A percentile compares a stretch with the other conserved stretches of the same genome.
phyloP scores from a whole-genome alignment of 768 basidiomycete genomes.

The Termitomyces sp. region DNA sequence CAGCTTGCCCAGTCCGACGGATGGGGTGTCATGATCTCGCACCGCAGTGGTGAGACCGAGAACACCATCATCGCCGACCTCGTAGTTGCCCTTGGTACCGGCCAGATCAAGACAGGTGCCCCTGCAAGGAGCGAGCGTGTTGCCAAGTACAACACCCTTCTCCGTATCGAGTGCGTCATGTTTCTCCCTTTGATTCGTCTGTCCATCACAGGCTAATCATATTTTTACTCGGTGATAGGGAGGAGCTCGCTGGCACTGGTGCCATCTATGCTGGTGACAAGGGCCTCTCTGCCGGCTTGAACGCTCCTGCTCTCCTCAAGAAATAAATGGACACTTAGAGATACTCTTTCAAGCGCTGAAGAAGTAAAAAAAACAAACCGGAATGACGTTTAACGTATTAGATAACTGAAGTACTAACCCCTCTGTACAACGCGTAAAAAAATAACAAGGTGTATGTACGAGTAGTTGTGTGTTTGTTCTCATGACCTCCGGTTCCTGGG shows the following conservation, averaged over 20 bases:
- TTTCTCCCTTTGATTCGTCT: not conserved
- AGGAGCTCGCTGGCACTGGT: constrained; percentile 64
- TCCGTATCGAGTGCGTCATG: constrained; percentile 80
- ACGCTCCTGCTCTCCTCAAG: constrained; percentile 68
- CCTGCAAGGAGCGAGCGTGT: constrained; percentile 96
- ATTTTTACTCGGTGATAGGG: constrained; percentile 39
- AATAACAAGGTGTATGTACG: not conserved
- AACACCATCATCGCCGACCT: constrained; percentile 96
- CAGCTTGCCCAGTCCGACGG: constrained; percentile 94
- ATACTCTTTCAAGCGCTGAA: constrained; percentile 8
- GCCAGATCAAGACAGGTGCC: constrained; percentile 99
- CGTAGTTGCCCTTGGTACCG: constrained; percentile 85
- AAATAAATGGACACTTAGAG: constrained; percentile 37
- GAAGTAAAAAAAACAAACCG: constrained; percentile 3
- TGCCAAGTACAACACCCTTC: constrained; percentile 87
- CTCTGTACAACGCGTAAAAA: constrained; percentile 8
- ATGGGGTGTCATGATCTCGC: constrained; percentile 99
- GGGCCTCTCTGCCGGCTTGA: constrained; percentile 76
- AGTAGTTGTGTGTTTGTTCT: not conserved
- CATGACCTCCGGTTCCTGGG: not conserved
- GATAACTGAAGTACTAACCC: constrained; percentile 2
- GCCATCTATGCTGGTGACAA: constrained; percentile 71
- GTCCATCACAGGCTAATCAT: constrained; percentile 4
- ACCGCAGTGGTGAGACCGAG: constrained; percentile 98
- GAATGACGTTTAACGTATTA: constrained; percentile 8